These are phyloP conservation scores for Metschnikowia aberdeeniae DNA, from an alignment of 805 yeast species.

Conservation along the genomic window DNA sequence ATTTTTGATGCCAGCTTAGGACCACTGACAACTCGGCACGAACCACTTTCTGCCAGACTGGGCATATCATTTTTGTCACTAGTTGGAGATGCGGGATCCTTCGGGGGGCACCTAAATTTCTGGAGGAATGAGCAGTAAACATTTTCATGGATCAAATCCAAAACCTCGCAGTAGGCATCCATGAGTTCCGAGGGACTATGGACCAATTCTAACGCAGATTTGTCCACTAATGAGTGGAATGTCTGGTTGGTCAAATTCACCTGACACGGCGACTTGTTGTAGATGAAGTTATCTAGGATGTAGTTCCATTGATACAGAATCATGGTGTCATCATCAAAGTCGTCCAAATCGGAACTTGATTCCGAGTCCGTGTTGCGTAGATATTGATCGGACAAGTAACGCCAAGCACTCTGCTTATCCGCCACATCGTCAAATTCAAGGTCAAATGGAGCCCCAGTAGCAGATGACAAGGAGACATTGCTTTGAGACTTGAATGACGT, in stretches of 20 bases:
- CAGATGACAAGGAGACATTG: conserved; percentile 4
- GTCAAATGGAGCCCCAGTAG: conserved; percentile 14
- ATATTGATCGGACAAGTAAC: conserved; percentile 12
- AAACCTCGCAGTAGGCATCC: conserved; percentile 29
- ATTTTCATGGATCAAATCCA: conserved; percentile 33
- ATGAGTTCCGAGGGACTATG: conserved; percentile 26
- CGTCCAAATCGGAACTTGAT: not conserved
- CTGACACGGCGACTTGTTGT: conserved; percentile 42
- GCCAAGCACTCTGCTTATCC: conserved; percentile 19
- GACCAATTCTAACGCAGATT: conserved; percentile 16
- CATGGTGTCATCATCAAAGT: conserved; percentile 4
- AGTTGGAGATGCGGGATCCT: not conserved
- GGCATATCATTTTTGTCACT: not conserved
- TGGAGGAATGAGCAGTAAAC: conserved; percentile 21
- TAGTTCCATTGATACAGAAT: conserved; percentile 30
- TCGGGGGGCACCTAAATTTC: not conserved
- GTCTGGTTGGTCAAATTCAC: conserved; percentile 45
- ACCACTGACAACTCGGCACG: not conserved
- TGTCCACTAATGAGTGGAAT: conserved; percentile 22
- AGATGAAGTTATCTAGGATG: conserved; percentile 40
- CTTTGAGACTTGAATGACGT: conserved; percentile 7
- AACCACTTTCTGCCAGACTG: not conserved
- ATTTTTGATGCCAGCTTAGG: not conserved
- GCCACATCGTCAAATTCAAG: conserved; percentile 24
- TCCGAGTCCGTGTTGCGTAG: conserved; percentile 14